Percentiles rank a stretch among this genome's conserved stretches.
These are phyloP conservation scores for Naganishia albida DNA, from an alignment of 1,284 basidiomycete species.

Conservation along the genomic window DNA sequence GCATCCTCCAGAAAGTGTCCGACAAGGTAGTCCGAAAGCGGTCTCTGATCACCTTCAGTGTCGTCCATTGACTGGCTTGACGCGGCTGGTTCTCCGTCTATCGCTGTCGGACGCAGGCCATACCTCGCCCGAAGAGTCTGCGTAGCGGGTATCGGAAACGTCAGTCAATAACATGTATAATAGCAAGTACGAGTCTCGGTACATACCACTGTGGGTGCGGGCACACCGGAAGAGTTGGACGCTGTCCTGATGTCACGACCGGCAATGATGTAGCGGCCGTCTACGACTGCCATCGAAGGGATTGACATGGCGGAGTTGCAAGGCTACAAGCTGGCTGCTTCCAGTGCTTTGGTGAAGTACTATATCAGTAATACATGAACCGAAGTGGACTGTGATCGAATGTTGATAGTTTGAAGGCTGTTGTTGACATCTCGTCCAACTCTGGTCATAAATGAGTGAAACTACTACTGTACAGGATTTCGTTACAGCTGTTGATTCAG, in stretches of 20 bases:
- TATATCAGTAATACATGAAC: too few species aligned
- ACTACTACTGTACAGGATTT: too few species aligned
- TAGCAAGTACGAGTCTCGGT: not conserved
- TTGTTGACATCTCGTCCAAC: too few species aligned
- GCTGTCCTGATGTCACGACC: conserved; percentile 22
- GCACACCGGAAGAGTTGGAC: conserved; percentile 21
- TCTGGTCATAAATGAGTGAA: too few species aligned
- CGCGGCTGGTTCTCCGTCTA: not conserved
- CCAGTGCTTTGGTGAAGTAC: too few species aligned
- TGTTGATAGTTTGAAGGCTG: too few species aligned
- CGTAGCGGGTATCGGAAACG: not conserved
- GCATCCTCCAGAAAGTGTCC: conserved; percentile 28
- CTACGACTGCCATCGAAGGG: conserved; percentile 20
- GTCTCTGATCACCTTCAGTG: conserved; percentile 15
- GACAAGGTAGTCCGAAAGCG: conserved; percentile 26
- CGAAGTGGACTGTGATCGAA: too few species aligned
- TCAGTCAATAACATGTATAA: not conserved
- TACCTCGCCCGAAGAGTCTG: conserved; percentile 43
- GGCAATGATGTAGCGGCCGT: conserved; percentile 21
- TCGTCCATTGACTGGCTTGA: conserved; percentile 8
- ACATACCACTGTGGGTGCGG: conserved; percentile 11
- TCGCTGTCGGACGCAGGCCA: conserved; percentile 36
- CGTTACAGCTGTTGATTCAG: too few species aligned
- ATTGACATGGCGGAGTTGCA: conserved; percentile 15
- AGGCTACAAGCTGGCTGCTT: not conserved